Base-by-base conservation (phyloP, 352 stramenopile genomes). In the Globisporangium solare region DNA sequence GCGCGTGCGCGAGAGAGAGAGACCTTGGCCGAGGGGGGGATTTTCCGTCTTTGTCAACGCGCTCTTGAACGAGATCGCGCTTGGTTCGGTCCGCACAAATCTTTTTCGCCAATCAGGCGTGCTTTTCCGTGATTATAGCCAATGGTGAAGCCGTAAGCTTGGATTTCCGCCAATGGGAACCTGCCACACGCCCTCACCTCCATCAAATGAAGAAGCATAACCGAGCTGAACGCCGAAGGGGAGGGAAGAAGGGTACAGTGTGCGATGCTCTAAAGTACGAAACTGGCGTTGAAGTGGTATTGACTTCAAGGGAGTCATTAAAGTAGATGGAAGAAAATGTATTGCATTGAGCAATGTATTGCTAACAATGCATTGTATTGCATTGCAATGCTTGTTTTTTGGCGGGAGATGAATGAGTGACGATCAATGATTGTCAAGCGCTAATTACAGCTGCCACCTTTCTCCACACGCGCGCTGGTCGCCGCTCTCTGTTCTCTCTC, bases 171-270 rank as follows among this genome's bases (percentile, higher is more conserved):
- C 69, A 77, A 77, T 74, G 21, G 40, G 6, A 32, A 18, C 43
- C 49, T 60, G 69, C 63, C 69, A 77, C 69, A 75, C 64, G 67
- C 67, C 27, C 22, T 15, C 27, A 52, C 22, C 49, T 45, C 47
- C 18, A 20, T n/a, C 46, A 14, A 32, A 49, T 10, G 37, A n/a
- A n/a, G 7, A 15, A n/a, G 12, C 39, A n/a, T 10, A 35, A 35
- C 27, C 7, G 27, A 35, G 27, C 27, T 35, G 27, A 35, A 35
- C 27, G 10, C 2, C 4, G 27, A 35, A 35, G 2, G 24, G 27
- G 27, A 35, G 27, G 27, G 7, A 8, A 35, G 20, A 11, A 48
- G 3, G 0, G 37, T 48, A 56, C 51, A 15, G 37, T 39, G 31
- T 0, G 1, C 1, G 3, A 39, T 10, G 12, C 12, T 21, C 1